phyloP scores from a whole-genome alignment of 768 basidiomycete genomes.

The Auricularia sp. region DNA sequence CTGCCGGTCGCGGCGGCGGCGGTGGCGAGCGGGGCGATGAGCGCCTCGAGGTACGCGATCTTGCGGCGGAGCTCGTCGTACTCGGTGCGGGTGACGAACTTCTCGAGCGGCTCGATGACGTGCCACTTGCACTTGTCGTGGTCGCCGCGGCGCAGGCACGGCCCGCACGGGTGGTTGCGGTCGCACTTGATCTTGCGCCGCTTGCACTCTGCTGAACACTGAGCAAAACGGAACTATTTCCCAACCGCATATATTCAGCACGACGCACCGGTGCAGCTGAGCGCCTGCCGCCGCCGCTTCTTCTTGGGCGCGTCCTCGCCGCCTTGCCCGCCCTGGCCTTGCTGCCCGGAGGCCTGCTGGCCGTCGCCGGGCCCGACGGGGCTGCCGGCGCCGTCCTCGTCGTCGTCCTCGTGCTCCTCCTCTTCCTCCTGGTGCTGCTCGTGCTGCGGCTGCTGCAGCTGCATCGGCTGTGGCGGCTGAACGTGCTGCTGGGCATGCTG shows the following conservation, averaged over 20 bases:
- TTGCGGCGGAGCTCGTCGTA: conserved; percentile 65
- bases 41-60: conserved; percentile 47
- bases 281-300: conserved; percentile 69
- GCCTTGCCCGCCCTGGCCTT: background rate
- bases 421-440: background rate
- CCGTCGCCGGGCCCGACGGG: background rate
- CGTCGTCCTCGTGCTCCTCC: background rate
- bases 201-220: conserved; percentile 55
- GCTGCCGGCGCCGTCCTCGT: background rate
- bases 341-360: background rate
- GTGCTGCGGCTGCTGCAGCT: background rate
- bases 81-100: conserved; percentile 68
- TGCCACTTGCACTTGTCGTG: conserved; percentile 76
- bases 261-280: conserved; percentile 66
- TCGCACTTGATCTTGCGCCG: conserved; percentile 83
- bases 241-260: conserved; percentile 16
- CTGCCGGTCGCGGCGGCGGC: conserved; percentile 6
- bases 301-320: conserved; percentile 51
- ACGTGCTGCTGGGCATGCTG: too few relatives aligned
- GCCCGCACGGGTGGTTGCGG: conserved; percentile 73
- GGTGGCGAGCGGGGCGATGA: conserved; percentile 35
- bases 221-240: background rate
- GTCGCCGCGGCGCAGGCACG: conserved; percentile 72
- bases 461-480: background rate
- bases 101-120: conserved; percentile 71